These are phyloP conservation scores for Musa itinerans DNA, from an alignment of 176 grass and related monocot species.

Conservation along the genomic window DNA sequence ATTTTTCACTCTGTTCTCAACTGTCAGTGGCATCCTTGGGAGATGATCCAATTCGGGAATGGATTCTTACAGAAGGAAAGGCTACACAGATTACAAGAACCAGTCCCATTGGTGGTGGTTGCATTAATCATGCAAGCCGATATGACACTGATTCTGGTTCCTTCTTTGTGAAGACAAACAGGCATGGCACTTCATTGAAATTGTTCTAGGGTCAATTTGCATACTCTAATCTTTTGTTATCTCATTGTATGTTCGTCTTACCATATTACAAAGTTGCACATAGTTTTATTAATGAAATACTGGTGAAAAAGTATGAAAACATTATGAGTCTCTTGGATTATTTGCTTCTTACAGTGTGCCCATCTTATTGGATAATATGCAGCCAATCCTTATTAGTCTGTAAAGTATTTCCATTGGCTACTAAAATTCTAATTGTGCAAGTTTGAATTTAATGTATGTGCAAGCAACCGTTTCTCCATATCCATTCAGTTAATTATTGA, in stretches of 20 bases:
- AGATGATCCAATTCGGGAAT: conserved; percentile 67
- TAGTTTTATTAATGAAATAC: neutral
- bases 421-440: neutral
- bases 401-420: neutral
- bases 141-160: conserved; percentile 66
- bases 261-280: neutral
- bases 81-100: conserved; percentile 66
- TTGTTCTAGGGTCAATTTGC: neutral
- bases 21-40: conserved; percentile 49
- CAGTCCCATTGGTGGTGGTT: conserved; percentile 68
- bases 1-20: neutral
- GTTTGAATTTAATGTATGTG: neutral
- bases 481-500: too few relatives aligned
- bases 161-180: conserved; percentile 90
- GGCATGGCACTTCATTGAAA: conserved; percentile 26
- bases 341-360: neutral
- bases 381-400: neutral
- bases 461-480: neutral
- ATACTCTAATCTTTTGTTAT: neutral
- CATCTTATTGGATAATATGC: neutral
- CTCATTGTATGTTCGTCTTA: neutral
- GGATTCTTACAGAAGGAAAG: conserved; percentile 94
- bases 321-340: neutral
- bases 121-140: conserved; percentile 61
- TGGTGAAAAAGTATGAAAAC: neutral